Evolutionary conservation across 495 filamentous ascomycete genomes (phyloP), one percentile per base, ranked within the genome.

Genomic region (Sporormia fimetaria): DNA sequence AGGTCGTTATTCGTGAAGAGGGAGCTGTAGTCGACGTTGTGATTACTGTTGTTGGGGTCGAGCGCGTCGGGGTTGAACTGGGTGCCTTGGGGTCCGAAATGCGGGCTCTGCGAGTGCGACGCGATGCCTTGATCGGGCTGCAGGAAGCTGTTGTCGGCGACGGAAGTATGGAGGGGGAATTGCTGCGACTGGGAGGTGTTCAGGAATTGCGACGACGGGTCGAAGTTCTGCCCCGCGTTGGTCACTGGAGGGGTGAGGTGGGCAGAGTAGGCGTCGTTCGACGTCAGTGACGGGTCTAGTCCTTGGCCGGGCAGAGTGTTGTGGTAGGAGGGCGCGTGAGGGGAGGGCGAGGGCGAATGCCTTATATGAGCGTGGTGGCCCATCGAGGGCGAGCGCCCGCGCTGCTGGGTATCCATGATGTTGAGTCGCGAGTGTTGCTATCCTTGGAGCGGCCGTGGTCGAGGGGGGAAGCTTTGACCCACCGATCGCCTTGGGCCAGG

Each of bases 311-410:
- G 23, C 33, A 36, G 14, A 40, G 16, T 33, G 26, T 33, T 34
- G 17, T 39, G 46, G 32, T 43, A 9, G 33, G 22, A 56, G 30
- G 44, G 39, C 48, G 37, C 37, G 28, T 60, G 52, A 37, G 57
- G 56, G 42, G 61, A 60, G 24, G 59, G 49, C 42, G 59, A 60
- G 32, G 53, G 38, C 33, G 58, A 55, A 37, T 53, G 55, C 44
- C 57, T 63, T 61, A 61, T 59, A 59, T 49, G 45, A 28, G 34
- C 28, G 27, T 32, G 44, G 18, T 53, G 55, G 33, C 47, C 57
- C n/a, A 38, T 46, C 4, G 59, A 59, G 23, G 57, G 59, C 38
- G 59, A 62, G 12, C 56, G 37, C 11, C 50, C 50, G 16, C 57
- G 55, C 35, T 52, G 51, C 16, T 57, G 55, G 33, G 30, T 17